Conservation (phyloP, 2,329 filamentous ascomycete genomes). For the Hysterium pulicare region DNA sequence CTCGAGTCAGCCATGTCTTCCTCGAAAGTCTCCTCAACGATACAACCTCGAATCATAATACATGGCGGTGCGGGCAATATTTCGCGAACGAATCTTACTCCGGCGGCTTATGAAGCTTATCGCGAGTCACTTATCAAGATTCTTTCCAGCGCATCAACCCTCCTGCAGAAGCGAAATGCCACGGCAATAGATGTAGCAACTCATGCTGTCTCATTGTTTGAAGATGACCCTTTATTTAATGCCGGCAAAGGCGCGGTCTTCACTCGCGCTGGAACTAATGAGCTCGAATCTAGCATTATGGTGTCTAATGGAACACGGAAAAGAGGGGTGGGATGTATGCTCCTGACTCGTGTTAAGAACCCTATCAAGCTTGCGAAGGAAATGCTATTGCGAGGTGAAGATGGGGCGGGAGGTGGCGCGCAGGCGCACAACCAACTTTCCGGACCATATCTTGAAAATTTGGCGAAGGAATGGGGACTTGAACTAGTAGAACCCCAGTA, state of each 20-base stretch:
- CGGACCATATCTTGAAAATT: constrained; percentile 64
- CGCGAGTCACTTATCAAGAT: constrained; percentile 37
- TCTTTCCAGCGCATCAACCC: constrained; percentile 21
- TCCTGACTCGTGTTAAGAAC: constrained; percentile 71
- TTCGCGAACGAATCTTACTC: constrained; percentile 37
- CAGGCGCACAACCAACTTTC: constrained; percentile 69
- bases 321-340: constrained; percentile 73
- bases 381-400: constrained; percentile 66
- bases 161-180: constrained; percentile 36
- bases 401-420: constrained; percentile 57
- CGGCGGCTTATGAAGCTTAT: constrained; percentile 35
- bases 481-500: constrained; percentile 67
- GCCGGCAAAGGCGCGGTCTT: constrained; percentile 81
- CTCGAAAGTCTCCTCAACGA: neutral
- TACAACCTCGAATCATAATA: constrained; percentile 46
- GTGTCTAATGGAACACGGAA: constrained; percentile 70
- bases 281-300: constrained; percentile 87
- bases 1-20: neutral
- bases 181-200: constrained; percentile 71
- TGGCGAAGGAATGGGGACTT: constrained; percentile 67
- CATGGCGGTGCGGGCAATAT: constrained; percentile 50
- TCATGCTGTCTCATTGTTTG: constrained; percentile 70
- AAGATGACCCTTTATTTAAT: constrained; percentile 82
- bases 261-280: constrained; percentile 75
- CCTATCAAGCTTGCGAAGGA: constrained; percentile 71